Percentiles rank a stretch among this genome's conserved stretches.
These are phyloP conservation scores for Clonostachys sp. DNA, from an alignment of 2,329 filamentous ascomycete genomes.

Conservation along the genomic window DNA sequence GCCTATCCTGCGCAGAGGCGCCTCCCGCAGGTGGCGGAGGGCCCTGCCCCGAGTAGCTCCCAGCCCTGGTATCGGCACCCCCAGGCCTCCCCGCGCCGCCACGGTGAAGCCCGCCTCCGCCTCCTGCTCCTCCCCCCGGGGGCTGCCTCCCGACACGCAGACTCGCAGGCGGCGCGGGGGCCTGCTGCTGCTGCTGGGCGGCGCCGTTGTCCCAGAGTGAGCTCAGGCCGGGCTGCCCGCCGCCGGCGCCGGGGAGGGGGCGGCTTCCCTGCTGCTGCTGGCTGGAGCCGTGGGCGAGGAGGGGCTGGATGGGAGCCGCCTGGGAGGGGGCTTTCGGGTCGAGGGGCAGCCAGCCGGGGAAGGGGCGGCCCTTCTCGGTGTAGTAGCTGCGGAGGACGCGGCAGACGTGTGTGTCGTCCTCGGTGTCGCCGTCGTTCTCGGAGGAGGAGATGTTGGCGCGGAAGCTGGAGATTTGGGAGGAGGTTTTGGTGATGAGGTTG, in stretches of 20 bases:
- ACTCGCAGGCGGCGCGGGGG: slow-evolving; percentile 32
- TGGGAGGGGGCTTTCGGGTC: slow-evolving; percentile 61
- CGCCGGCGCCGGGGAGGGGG: slow-evolving; percentile 14
- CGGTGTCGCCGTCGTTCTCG: slow-evolving; percentile 66
- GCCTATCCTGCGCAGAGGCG: slow-evolving; percentile 70
- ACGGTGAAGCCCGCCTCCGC: too few species aligned
- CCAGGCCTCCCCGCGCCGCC: too few species aligned
- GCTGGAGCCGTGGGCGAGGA: slow-evolving; percentile 47
- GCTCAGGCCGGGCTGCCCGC: slow-evolving; percentile 30
- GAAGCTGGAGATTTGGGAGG: slow-evolving; percentile 60
- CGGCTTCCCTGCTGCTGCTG: slow-evolving; percentile 26
- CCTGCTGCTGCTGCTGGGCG: slow-evolving; percentile 20
- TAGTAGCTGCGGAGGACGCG: slow-evolving; percentile 93
- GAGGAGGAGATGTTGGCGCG: slow-evolving; percentile 64
- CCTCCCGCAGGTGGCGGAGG: slow-evolving; percentile 14
- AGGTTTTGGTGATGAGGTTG: slow-evolving; percentile 62
- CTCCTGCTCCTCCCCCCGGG: too few species aligned
- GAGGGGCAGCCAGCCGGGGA: slow-evolving; percentile 83
- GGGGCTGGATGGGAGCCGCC: slow-evolving; percentile 46
- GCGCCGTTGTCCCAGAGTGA: slow-evolving; percentile 53
- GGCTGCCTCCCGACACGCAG: slow-evolving; percentile 13
- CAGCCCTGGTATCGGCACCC: too few species aligned
- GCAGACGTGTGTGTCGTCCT: slow-evolving; percentile 93
- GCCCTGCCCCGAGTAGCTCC: too few species aligned
- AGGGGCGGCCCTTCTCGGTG: slow-evolving; percentile 75